Conservation (phyloP, 495 filamentous ascomycete genomes). For the Margaritispora aquatica region DNA sequence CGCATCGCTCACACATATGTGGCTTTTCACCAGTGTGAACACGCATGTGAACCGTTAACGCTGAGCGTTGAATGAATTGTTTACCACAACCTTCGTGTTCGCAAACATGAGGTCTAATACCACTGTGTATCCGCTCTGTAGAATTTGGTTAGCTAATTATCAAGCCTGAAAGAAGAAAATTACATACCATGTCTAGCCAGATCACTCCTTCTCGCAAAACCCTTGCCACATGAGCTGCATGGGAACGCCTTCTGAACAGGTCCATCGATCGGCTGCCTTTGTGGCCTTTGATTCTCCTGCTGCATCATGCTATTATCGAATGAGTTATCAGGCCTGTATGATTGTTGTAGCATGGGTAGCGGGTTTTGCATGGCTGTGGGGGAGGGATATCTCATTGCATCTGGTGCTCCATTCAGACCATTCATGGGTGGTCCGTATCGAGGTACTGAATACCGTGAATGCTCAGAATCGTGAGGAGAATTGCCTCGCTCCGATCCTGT, state of each 20-base stretch:
- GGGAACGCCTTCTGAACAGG: slow-evolving; percentile 66
- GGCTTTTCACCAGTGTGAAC: slow-evolving; percentile 98
- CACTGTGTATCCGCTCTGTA: slow-evolving; percentile 85
- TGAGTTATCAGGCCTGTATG: slow-evolving; percentile 34
- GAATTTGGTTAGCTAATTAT: slow-evolving; percentile 21
- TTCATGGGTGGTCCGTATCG: slow-evolving; percentile 25
- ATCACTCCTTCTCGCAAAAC: slow-evolving; percentile 90
- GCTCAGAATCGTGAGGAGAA: slow-evolving; percentile 66
- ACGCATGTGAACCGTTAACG: slow-evolving; percentile 88
- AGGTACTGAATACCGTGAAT: slow-evolving; percentile 46
- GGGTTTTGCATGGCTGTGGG: slow-evolving; percentile 45
- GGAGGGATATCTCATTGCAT: slow-evolving; percentile 49
- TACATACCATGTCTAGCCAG: slow-evolving; percentile 86
- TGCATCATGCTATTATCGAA: slow-evolving; percentile 29
- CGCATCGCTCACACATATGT: slow-evolving; percentile 94
- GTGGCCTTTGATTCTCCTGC: slow-evolving; percentile 16
- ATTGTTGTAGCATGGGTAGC: slow-evolving; percentile 50
- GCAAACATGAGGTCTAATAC: slow-evolving; percentile 86
- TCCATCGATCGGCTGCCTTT: slow-evolving; percentile 15
- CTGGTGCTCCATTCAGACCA: slow-evolving; percentile 31
- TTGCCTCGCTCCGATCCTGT: slow-evolving; percentile 61
- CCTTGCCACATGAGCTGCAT: slow-evolving; percentile 87
- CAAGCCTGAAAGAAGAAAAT: background rate
- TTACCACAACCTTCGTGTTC: slow-evolving; percentile 86
- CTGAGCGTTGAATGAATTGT: slow-evolving; percentile 97